Conservation (phyloP, 108 stramenopile genomes). For the Cyclotella cryptica region DNA sequence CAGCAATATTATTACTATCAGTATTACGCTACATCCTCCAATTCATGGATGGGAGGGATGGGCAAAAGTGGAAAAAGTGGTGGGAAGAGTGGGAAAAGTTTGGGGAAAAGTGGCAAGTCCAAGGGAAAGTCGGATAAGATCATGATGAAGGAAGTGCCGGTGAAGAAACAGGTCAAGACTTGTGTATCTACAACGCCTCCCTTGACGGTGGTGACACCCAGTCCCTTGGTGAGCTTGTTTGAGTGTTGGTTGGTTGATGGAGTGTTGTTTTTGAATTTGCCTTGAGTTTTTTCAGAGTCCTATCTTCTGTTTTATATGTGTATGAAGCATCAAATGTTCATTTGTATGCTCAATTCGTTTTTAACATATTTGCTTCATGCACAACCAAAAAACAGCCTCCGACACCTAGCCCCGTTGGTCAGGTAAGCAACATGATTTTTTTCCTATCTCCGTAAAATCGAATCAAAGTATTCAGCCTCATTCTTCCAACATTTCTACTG, state of each 20-base stretch:
- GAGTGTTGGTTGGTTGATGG: background rate
- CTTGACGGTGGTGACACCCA: background rate
- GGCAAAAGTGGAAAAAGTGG: conserved; percentile 1
- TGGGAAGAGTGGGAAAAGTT: background rate
- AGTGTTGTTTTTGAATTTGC: background rate
- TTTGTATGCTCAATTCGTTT: too few species aligned
- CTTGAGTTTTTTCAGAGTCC: background rate
- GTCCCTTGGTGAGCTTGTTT: background rate
- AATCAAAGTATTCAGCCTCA: too few species aligned
- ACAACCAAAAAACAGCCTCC: too few species aligned
- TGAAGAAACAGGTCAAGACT: conserved; percentile 16
- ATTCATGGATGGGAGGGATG: background rate
- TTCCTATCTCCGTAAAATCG: too few species aligned
- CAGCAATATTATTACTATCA: conserved; percentile 11
- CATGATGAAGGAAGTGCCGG: conserved; percentile 12
- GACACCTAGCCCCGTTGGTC: too few species aligned
- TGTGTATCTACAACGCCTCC: conserved; percentile 4
- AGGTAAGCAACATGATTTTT: too few species aligned
- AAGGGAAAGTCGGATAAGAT: conserved; percentile 1
- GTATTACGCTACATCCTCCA: background rate
- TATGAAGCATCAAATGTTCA: too few species aligned
- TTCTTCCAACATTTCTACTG: too few species aligned
- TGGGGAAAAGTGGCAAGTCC: background rate
- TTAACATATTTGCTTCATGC: too few species aligned
- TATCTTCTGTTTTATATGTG: background rate